Evolutionary conservation across 495 filamentous ascomycete species (phyloP), one percentile per base, ranked within the genome.

Genomic region (Tuber aestivum): DNA sequence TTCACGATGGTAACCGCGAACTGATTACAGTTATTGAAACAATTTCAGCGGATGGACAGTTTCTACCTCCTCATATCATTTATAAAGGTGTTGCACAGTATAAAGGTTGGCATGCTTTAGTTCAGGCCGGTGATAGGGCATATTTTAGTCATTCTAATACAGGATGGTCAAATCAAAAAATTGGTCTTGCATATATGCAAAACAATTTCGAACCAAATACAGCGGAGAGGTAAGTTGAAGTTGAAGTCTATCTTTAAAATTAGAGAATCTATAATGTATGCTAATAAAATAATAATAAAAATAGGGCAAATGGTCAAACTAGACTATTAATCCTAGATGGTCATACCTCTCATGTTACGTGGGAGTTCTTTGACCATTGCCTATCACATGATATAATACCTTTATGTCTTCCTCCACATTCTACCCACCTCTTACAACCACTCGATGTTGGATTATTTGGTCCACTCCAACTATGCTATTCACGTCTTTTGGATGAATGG

Each of bases 261-360:
- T 42, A 42, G 5, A 1, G 10, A 1, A 10, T 12, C 41, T 42
- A 41, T 9, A 41, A 41, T 41, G 40, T 42, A 42, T 9, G 6
- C 41, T 42, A 42, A 42, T 42, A 9, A 12, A 42, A 42, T 8
- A 42, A 8, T 42, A 45, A 45, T 45, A 18, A 18, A n/a, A n/a
- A n/a, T 45, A 45, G 42, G 10, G 42, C 14, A 18, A 20, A 20
- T 18, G 16, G 42, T 45, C 42, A 45, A 45, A 45, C 16, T 1
- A 45, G 77, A 41, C 72, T 84, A 37, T 76, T 84, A 14, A 76
- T 84, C 71, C 70, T 84, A 23, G 78, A 84, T 72, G 70, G 80
- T 27, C 75, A 84, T 77, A 45, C 70, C 3, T 83, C 79, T 35
- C 77, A 84, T 77, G 50, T 77, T 32, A 76, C 71, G 14, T 72